phyloP scores from a whole-genome alignment of 306 rosid species.

The Cucurbita moschata region DNA sequence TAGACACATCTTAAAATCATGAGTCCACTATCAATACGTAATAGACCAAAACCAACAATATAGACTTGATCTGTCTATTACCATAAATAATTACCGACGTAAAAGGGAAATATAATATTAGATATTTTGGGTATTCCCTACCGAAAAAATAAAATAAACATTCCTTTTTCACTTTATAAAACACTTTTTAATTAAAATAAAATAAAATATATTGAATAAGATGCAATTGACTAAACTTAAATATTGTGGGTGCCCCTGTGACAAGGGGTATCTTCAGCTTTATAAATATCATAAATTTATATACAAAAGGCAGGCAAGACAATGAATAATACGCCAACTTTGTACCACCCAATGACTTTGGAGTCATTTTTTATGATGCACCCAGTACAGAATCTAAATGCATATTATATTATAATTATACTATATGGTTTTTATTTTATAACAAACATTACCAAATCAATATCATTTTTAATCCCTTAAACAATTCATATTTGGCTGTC shows the following conservation, averaged over 20 bases:
- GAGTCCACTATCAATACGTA: too few relatives aligned
- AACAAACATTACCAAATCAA: background rate
- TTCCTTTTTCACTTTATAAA: background rate
- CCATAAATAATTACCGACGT: too few relatives aligned
- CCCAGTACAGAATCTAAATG: background rate
- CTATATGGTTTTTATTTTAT: background rate
- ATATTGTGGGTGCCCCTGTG: background rate
- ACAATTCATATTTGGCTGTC: background rate
- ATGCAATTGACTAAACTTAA: background rate
- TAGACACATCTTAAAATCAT: too few relatives aligned
- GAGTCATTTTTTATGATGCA: background rate
- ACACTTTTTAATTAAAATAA: background rate
- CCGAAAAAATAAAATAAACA: background rate
- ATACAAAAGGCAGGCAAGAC: background rate
- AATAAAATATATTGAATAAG: background rate
- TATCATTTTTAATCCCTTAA: background rate
- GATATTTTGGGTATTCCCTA: background rate
- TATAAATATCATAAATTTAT: background rate
- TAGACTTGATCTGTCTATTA: too few relatives aligned
- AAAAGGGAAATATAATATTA: background rate
- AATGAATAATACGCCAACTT: background rate
- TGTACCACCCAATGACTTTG: background rate
- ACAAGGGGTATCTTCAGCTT: background rate
- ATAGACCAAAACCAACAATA: too few relatives aligned
- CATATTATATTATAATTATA: background rate